Percentiles rank a stretch among this genome's conserved stretches.
phyloP scores from a whole-genome alignment of 2,329 filamentous ascomycete species.

The Torrubiella hemipterigena region DNA sequence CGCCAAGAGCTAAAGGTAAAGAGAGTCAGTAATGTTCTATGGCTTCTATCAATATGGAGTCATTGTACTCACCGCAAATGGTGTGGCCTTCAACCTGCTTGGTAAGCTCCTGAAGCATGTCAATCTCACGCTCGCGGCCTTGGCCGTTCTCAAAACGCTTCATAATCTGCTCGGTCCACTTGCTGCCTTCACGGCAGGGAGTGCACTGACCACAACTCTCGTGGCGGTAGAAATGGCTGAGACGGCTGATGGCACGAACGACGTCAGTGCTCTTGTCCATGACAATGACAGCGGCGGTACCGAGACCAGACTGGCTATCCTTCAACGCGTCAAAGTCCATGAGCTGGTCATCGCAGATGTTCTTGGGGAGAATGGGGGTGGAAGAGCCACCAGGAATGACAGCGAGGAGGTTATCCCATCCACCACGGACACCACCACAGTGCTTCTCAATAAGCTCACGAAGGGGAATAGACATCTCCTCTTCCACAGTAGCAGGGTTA shows the following conservation, averaged over 20 bases:
- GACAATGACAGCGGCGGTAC: conserved; percentile 94
- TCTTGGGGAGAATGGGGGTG: conserved; percentile 86
- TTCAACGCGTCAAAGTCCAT: conserved; percentile 99
- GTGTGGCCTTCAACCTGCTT: conserved; percentile 99
- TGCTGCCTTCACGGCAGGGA: conserved; percentile 96
- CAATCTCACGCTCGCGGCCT: conserved; percentile 84
- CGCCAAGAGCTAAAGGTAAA: conserved; percentile 57
- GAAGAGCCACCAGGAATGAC: conserved; percentile 95
- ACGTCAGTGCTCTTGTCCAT: conserved; percentile 98
- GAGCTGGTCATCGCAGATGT: conserved; percentile 81
- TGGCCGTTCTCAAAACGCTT: conserved; percentile 85
- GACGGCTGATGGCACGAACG: conserved; percentile 81
- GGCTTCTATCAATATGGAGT: background rate
- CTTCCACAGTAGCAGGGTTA: conserved; percentile 94
- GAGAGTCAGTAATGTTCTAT: conserved; percentile 15
- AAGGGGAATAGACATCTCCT: conserved; percentile 97
- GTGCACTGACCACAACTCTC: conserved; percentile 98
- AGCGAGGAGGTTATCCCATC: conserved; percentile 95
- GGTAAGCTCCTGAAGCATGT: conserved; percentile 98
- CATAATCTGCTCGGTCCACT: conserved; percentile 99
- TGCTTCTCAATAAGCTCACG: conserved; percentile 96
- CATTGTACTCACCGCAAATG: conserved; percentile 64
- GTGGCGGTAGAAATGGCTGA: conserved; percentile 96
- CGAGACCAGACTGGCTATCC: conserved; percentile 93
- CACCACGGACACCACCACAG: conserved; percentile 90